phyloP scores from a whole-genome alignment of 345 rosid species.

The Pseudoturritis turrita region DNA sequence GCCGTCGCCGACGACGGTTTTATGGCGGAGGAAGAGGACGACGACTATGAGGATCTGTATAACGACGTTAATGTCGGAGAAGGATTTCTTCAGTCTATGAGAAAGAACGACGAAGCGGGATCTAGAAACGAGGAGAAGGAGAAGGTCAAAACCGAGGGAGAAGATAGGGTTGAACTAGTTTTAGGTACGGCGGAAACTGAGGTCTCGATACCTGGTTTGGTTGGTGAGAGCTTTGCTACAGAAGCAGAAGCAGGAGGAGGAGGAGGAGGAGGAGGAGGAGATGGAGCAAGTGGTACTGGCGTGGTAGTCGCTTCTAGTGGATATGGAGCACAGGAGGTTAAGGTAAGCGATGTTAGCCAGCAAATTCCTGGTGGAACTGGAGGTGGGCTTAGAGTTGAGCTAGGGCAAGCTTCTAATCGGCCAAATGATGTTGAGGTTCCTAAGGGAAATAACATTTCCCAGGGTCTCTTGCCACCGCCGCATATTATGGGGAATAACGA shows the following conservation, averaged over 20 bases:
- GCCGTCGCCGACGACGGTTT: conserved; percentile 71
- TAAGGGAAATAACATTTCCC: conserved; percentile 27
- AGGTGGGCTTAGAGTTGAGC: conserved; percentile 61
- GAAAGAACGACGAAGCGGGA: conserved; percentile 46
- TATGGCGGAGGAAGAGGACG: conserved; percentile 64
- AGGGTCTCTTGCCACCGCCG: conserved; percentile 34
- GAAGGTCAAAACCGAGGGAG: conserved; percentile 4
- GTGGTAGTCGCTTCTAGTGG: conserved; percentile 35
- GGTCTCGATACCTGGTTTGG: conserved; percentile 38
- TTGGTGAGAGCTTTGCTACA: conserved; percentile 32
- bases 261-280: neutral
- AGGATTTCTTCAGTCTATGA: conserved; percentile 60
- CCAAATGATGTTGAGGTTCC: conserved; percentile 37
- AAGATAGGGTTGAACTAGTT: conserved; percentile 23
- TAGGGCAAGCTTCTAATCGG: conserved; percentile 40
- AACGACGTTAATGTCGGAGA: conserved; percentile 83
- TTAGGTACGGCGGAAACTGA: conserved; percentile 23
- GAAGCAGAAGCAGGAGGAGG: conserved; percentile 18
- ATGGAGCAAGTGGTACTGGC: conserved; percentile 14
- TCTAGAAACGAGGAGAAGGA: conserved; percentile 29
- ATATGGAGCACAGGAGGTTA: conserved; percentile 38
- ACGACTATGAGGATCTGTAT: conserved; percentile 76
- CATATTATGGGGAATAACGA: conserved; percentile 28
- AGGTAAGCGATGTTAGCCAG: conserved; percentile 34
- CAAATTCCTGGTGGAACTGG: conserved; percentile 34